Evolutionary conservation across 1,284 basidiomycete genomes (phyloP), one percentile per base, ranked within the genome.

Genomic region (Melampsora americana): DNA sequence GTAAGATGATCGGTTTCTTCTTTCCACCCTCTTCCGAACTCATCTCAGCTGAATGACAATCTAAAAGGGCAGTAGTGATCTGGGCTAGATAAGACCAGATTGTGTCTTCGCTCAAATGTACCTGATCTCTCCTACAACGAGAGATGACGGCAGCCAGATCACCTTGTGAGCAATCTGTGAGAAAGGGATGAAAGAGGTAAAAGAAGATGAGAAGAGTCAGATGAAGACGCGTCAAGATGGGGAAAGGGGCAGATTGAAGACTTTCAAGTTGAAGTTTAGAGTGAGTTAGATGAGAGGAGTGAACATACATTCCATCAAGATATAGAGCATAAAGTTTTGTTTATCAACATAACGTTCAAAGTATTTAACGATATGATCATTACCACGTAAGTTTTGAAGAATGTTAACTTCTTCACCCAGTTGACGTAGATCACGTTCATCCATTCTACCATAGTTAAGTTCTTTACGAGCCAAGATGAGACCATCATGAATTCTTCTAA

Each of bases 361-460:
- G 83, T 95, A 95, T 80, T 90, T 90, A 78, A 98, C 95, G 78
- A 98, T 97, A 83, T 98, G 91, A 80, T 92, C 91, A 83, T 98
- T 81, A 1, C 78, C 92, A 80, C 92, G 88, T 23, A 98, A 86
- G 80, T 94, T 92, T 84, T 96, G 95, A 77, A 98, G 88, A 80
- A 98, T 99, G 81, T 96, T 96, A 61, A 98, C 95, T 88, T 99
- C 95, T n/a, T 94, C 89, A 5, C 95, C 91, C 77, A 98, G 94
- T 83, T 98, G 95, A 82, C 92, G 92, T 79, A 92, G 87, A 83
- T 96, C 94, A 70, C 92, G 87, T 82, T 95, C 92, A 66, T 87
- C 90, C 94, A 96, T 96, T 78, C 90, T 88, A 80, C 93, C 92
- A 83, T 96, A 98, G 84, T 96, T 93, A 79, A 99, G 88, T 83